phyloP scores from a whole-genome alignment of 345 rosid species.

The Salix suchowensis region DNA sequence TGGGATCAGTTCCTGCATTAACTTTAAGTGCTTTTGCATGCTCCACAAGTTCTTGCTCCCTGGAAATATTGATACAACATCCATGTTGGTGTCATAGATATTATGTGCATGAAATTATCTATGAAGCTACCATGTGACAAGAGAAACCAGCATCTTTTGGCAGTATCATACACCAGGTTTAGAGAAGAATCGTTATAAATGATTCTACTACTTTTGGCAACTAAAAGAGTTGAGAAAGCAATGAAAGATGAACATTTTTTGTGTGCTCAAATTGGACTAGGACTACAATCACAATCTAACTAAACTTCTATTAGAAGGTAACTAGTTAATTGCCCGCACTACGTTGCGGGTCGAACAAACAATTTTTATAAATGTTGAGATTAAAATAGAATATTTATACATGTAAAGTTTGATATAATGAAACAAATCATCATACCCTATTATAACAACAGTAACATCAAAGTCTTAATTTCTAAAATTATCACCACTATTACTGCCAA shows the following conservation, averaged over 20 bases:
- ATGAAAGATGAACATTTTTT: neutral
- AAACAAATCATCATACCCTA: no score
- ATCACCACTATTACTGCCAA: no score
- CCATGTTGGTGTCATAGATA: conserved; percentile 19
- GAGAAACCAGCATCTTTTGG: neutral
- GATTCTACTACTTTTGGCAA: neutral
- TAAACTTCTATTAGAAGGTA: neutral
- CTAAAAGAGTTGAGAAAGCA: neutral
- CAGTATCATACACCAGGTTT: neutral
- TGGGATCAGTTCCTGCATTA: conserved; percentile 74
- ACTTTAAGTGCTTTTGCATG: conserved; percentile 80
- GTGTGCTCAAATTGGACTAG: neutral
- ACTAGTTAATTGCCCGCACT: no score
- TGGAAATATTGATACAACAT: conserved; percentile 26
- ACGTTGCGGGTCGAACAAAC: no score
- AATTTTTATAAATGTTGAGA: no score
- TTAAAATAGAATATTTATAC: no score
- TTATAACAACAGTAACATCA: no score
- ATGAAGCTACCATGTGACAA: neutral
- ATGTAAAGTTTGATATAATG: no score
- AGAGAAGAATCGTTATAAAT: neutral
- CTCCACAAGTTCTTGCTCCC: conserved; percentile 72
- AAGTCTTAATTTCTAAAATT: no score
- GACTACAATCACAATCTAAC: neutral
- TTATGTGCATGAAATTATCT: neutral